Conservation (phyloP, 768 basidiomycete genomes). For the Mycena maculata region DNA sequence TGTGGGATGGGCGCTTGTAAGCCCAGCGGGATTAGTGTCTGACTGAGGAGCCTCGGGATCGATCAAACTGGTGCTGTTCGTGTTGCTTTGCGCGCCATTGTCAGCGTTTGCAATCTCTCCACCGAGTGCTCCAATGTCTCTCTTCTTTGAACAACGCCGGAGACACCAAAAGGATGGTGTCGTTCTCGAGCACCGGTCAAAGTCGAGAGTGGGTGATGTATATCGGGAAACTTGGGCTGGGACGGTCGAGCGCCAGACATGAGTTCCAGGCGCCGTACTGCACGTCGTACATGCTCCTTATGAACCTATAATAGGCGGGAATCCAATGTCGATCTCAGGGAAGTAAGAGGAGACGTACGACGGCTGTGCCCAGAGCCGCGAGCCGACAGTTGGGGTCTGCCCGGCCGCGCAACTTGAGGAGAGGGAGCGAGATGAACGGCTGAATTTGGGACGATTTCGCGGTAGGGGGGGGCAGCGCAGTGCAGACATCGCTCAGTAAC, state of each 20-base stretch:
- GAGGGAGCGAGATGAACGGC: conserved; percentile 37
- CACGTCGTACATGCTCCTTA: conserved; percentile 71
- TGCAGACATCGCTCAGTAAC: conserved; percentile 7
- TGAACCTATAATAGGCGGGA: conserved; percentile 52
- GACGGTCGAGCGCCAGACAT: conserved; percentile 61
- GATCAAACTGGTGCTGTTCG: background rate
- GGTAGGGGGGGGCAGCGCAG: background rate
- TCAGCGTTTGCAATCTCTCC: background rate
- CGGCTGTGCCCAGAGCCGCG: conserved; percentile 22
- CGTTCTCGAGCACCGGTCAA: conserved; percentile 29
- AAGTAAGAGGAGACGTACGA: conserved; percentile 15
- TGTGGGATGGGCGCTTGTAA: too few relatives aligned
- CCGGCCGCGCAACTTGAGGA: conserved; percentile 23
- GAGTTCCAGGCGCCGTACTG: conserved; percentile 62
- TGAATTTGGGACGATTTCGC: background rate
- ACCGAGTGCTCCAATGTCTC: background rate
- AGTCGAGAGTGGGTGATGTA: conserved; percentile 32
- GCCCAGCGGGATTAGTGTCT: too few relatives aligned
- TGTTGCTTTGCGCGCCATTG: background rate
- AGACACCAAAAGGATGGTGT: background rate
- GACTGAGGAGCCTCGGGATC: background rate
- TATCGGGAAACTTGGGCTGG: conserved; percentile 42
- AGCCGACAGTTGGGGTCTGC: background rate
- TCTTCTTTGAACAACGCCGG: too few relatives aligned
- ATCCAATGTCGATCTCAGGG: background rate